Evolutionary conservation across 352 stramenopile species (phyloP).

Genomic region (Pythium utonaiense): DNA sequence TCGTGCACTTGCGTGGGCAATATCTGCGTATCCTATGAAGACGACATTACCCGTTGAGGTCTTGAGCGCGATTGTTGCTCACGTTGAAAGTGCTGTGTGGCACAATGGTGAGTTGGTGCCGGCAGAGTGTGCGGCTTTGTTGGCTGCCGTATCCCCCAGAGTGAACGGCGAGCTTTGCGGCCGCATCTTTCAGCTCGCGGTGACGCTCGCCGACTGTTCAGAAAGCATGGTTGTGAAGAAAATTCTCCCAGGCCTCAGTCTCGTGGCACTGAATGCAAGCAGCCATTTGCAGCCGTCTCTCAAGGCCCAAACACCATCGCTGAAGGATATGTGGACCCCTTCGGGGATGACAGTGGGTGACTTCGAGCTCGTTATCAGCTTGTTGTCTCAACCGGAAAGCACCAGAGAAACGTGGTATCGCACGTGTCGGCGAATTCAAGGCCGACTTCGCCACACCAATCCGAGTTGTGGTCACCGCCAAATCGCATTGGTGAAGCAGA

Average conservation of each 20-base stretch:
- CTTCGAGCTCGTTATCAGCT: slow-evolving; percentile 21
- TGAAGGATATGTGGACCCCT: slow-evolving; percentile 8
- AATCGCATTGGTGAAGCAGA: slow-evolving; percentile 4
- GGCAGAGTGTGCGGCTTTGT: neutral
- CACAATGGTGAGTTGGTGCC: neutral
- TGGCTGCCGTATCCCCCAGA: neutral
- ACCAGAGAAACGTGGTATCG: slow-evolving; percentile 17
- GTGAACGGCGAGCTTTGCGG: neutral
- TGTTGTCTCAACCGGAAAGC: slow-evolving; percentile 9
- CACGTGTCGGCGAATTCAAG: slow-evolving; percentile 13
- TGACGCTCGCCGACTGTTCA: neutral
- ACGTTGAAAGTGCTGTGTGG: neutral
- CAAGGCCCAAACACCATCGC: neutral
- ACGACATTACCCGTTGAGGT: neutral
- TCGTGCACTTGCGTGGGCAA: slow-evolving; percentile 3
- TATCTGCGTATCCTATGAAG: neutral
- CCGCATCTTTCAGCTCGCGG: neutral
- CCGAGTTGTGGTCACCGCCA: neutral
- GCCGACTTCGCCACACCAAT: slow-evolving; percentile 4
- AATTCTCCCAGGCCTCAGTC: neutral
- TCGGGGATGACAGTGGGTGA: slow-evolving; percentile 18
- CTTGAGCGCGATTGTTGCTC: neutral
- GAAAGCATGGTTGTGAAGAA: neutral
- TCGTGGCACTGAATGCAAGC: neutral
- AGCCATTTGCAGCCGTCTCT: neutral